Percentiles rank a stretch among this genome's conserved stretches.
Evolutionary conservation across 495 filamentous ascomycete genomes (phyloP).

Genomic region (Penicillium simplicissimum): DNA sequence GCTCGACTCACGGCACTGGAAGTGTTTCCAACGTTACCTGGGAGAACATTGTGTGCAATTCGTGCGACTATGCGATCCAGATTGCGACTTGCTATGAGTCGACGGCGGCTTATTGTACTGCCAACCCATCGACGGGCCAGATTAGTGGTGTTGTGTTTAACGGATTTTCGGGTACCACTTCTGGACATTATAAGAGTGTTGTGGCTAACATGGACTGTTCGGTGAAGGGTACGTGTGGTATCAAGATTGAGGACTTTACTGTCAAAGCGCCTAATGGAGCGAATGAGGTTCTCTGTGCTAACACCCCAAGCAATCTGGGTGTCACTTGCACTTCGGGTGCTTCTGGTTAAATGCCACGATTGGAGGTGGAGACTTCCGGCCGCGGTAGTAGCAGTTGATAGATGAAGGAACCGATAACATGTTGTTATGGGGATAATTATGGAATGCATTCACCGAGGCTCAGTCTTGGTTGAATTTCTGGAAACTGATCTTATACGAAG

Average conservation of each 20-base stretch:
- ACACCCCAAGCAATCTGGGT: slow-evolving; percentile 37
- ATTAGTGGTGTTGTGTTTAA: slow-evolving; percentile 32
- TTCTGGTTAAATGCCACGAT: slow-evolving; percentile 24
- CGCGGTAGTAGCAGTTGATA: too few relatives aligned
- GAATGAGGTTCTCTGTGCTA: slow-evolving; percentile 41
- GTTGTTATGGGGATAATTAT: too few relatives aligned
- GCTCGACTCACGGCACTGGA: slow-evolving; percentile 28
- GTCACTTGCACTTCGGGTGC: slow-evolving; percentile 42
- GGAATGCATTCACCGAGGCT: too few relatives aligned
- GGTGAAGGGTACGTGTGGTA: slow-evolving; percentile 38
- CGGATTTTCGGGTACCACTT: slow-evolving; percentile 43
- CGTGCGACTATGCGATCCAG: slow-evolving; percentile 47
- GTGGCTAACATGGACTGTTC: slow-evolving; percentile 44
- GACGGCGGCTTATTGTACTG: too few relatives aligned
- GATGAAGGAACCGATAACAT: too few relatives aligned
- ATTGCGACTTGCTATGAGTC: slow-evolving; percentile 50
- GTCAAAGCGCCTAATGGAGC: slow-evolving; percentile 38
- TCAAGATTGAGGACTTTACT: slow-evolving; percentile 33
- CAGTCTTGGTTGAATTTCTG: too few relatives aligned
- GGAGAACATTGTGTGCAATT: neutral
- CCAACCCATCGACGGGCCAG: too few relatives aligned
- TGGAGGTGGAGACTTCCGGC: too few relatives aligned
- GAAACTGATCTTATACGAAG: too few relatives aligned
- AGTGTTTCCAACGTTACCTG: slow-evolving; percentile 22
- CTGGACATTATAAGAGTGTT: slow-evolving; percentile 37